Conservation (phyloP, 768 basidiomycete genomes). For the Termitomyces sp. region DNA sequence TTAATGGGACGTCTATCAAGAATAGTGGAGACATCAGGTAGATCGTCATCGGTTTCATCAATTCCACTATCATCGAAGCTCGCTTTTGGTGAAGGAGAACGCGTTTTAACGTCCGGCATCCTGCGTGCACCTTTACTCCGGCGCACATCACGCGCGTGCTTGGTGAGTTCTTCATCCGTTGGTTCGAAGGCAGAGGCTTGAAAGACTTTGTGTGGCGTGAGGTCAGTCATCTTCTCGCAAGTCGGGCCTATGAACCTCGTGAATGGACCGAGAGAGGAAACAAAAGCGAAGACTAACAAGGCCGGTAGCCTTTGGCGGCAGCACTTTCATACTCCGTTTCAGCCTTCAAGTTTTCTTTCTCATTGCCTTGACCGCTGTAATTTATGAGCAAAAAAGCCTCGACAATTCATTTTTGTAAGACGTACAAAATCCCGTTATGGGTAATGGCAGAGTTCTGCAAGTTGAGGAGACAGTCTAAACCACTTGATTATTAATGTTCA, state of each 20-base stretch:
- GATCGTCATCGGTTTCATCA: conserved; percentile 45
- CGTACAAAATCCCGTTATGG: conserved; percentile 59
- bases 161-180: conserved; percentile 46
- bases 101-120: conserved; percentile 14
- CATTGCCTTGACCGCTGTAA: conserved; percentile 46
- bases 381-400: background rate
- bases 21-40: conserved; percentile 42
- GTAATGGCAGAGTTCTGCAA: conserved; percentile 44
- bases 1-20: conserved; percentile 27
- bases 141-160: conserved; percentile 30
- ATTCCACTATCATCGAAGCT: conserved; percentile 22
- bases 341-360: conserved; percentile 45
- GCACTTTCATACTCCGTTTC: conserved; percentile 56
- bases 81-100: conserved; percentile 22
- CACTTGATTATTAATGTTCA: background rate
- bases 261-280: background rate
- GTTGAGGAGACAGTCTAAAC: conserved; percentile 49
- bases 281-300: conserved; percentile 34
- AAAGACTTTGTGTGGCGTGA: conserved; percentile 47
- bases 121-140: conserved; percentile 17
- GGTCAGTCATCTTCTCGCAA: conserved; percentile 63
- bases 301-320: conserved; percentile 49
- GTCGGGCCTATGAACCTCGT: conserved; percentile 43
- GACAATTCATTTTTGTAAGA: background rate
- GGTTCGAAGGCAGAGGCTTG: conserved; percentile 65